Base-by-base conservation (phyloP, 2,329 filamentous ascomycete species). In the Plectosphaerella sp. region DNA sequence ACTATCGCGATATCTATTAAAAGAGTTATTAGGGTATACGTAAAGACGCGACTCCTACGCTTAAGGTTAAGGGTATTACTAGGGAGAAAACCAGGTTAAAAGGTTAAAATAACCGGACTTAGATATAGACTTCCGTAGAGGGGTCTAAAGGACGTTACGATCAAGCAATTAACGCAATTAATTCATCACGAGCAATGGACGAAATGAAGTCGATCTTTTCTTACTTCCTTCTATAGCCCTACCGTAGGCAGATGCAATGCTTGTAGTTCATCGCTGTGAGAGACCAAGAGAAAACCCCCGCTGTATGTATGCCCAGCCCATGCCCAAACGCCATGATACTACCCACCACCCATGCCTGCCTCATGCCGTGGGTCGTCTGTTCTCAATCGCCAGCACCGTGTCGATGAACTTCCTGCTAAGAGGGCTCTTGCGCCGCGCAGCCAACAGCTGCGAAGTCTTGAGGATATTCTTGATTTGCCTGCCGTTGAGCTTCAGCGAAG, bases 391-490 rank as follows among this genome's bases (percentile, higher is more conserved):
- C n/a, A 57, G 37, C 0, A 57, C 55, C 0, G 50, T 50, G 5
- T 57, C 54, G 37, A 57, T 54, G 16, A 57, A 57, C 18, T 41
- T 49, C 8, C 54, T 54, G 49, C 52, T 37, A 2, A 57, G 22
- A 5, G 49, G 59, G 2, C 61, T 59, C 22, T 53, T 59, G 58
- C 66, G 67, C 22, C 67, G 37, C 1, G 58, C 59, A 4, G 91
- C 90, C 11, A 74, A 66, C 7, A 88, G 88, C 67, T 95, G 90
- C 3, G 89, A 89, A 7, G 66, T 67, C 59, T 73, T 73, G 56
- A 73, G 59, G n/a, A 71, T 47, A 39, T 76, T 78, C 61, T 77
- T 77, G 49, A 78, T 78, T 65, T 78, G 73, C 4, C 74, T 64
- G 0, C 75, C 74, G 48, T 78, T 78, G 16, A 78, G 65, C 15